Evolutionary conservation across 768 basidiomycete genomes (phyloP).

Genomic region (Trametes sanguinea): DNA sequence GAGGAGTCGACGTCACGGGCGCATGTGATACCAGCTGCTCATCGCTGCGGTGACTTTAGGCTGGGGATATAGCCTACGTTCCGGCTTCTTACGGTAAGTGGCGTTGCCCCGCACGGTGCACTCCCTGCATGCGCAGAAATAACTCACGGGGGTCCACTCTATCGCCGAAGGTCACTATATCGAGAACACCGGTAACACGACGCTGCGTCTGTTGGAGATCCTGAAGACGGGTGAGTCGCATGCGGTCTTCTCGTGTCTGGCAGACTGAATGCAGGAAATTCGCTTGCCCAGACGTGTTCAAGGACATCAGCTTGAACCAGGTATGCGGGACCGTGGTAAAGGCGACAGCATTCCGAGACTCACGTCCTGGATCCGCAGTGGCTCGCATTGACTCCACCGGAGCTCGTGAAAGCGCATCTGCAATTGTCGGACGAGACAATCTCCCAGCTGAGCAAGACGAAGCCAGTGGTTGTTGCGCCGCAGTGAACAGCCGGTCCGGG

Average conservation of each 20-base stretch:
- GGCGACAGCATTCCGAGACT: neutral
- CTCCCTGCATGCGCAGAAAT: too few relatives aligned
- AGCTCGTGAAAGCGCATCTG: slow-evolving; percentile 62
- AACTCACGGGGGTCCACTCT: neutral
- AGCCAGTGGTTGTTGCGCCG: slow-evolving; percentile 46
- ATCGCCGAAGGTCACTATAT: slow-evolving; percentile 40
- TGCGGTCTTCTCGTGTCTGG: too few relatives aligned
- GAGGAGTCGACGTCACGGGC: neutral
- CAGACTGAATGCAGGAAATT: too few relatives aligned
- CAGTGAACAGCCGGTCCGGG: slow-evolving; percentile 1
- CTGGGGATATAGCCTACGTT: slow-evolving; percentile 64
- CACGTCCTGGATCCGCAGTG: slow-evolving; percentile 40
- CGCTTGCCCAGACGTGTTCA: slow-evolving; percentile 29
- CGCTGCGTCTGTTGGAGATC: slow-evolving; percentile 41
- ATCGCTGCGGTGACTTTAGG: slow-evolving; percentile 27
- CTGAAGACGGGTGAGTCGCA: neutral
- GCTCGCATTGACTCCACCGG: slow-evolving; percentile 59
- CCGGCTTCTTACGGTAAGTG: slow-evolving; percentile 54
- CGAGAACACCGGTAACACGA: slow-evolving; percentile 44
- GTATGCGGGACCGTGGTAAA: slow-evolving; percentile 7
- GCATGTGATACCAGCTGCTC: neutral
- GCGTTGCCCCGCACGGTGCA: too few relatives aligned
- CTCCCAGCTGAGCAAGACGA: slow-evolving; percentile 49
- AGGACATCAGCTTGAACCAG: slow-evolving; percentile 36
- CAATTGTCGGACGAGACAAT: slow-evolving; percentile 54